Base-by-base conservation (phyloP, 2,329 filamentous ascomycete species). In the Hansfordia pulvinata region DNA sequence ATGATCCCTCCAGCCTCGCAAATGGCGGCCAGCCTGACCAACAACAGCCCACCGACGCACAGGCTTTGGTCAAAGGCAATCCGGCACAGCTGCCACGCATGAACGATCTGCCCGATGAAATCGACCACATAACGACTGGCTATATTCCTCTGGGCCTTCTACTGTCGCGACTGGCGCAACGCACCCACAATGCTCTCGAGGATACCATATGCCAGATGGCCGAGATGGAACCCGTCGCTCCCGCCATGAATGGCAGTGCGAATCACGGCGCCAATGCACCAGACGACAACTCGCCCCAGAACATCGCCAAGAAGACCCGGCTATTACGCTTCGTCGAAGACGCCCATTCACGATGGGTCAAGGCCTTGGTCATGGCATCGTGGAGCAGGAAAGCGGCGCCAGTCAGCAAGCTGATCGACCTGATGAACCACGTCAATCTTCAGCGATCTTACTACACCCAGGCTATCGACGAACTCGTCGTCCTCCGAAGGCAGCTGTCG, bases 281-380 rank as follows among this genome's bases (percentile, higher is more conserved):
- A 3, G 67, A 74, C 29, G 74, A 81, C 41, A 60, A 54, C 12
- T 76, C 72, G 2, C 47, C 52, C 20, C 72, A 76, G 33, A 88
- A 83, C 43, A 43, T 81, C 9, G 61, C 66, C 17, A 93, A 93
- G 55, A 94, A 93, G 53, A 55, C 70, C 16, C 54, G 62, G 19
- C 51, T 94, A 28, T 53, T 93, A 32, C 71, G 80, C 22, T 93
- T 90, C 54, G 74, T 80, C 7, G 77, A 88, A 47, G 69, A 74
- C 13, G 72, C 79, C 43, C 77, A 93, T 44, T 74, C 77, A 17
- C 84, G 83, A 56, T 96, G 92, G 62, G 83, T 93, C 49, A 96
- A 98, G 56, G 70, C 86, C 6, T 63, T 94, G 12, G 84, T 98
- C 13, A 76, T 98, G 24, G 75, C 80, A 2, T 79, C 90, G 53